phyloP scores from a whole-genome alignment of 163 green algal genomes.

The Chlamydomonas reinhardtii region DNA sequence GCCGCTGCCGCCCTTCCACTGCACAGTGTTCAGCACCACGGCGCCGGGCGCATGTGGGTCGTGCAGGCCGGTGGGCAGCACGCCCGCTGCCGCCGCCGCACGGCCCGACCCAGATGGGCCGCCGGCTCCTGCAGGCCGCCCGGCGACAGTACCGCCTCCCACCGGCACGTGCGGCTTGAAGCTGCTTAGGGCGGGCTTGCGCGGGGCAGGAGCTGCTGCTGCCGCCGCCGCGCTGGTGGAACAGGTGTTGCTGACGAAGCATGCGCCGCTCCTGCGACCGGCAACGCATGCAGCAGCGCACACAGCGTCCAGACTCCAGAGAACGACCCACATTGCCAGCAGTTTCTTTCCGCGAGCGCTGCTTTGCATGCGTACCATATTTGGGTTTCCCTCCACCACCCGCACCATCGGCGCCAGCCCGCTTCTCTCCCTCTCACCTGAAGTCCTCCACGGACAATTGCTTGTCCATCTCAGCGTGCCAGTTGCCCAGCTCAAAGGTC shows the following conservation, averaged over 20 bases:
- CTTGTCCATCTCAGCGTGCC: slow-evolving; percentile 38
- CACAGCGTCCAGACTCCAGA: no score
- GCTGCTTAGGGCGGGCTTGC: neutral
- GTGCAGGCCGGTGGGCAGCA: slow-evolving; percentile 52
- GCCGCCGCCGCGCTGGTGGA: neutral
- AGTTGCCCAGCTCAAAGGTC: slow-evolving; percentile 50
- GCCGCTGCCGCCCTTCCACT: slow-evolving; percentile 64
- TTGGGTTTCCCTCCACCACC: no score
- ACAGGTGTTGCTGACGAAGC: slow-evolving; percentile 28
- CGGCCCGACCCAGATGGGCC: no score
- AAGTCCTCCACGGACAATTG: slow-evolving; percentile 17
- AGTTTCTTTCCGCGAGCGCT: no score
- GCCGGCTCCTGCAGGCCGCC: neutral
- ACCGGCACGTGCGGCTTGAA: slow-evolving; percentile 23
- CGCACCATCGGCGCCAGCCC: no score
- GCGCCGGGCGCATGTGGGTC: slow-evolving; percentile 65
- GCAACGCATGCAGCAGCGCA: neutral
- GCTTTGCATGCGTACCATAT: no score
- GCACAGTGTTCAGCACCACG: slow-evolving; percentile 72
- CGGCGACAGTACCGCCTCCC: neutral
- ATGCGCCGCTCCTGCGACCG: slow-evolving; percentile 32
- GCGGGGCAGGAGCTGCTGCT: neutral
- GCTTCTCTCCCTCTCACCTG: neutral
- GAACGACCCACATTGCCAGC: no score
- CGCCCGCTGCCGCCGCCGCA: neutral